Evolutionary conservation across 768 basidiomycete genomes (phyloP), one percentile per base, ranked within the genome.

Genomic region (Lentinula raphanica): DNA sequence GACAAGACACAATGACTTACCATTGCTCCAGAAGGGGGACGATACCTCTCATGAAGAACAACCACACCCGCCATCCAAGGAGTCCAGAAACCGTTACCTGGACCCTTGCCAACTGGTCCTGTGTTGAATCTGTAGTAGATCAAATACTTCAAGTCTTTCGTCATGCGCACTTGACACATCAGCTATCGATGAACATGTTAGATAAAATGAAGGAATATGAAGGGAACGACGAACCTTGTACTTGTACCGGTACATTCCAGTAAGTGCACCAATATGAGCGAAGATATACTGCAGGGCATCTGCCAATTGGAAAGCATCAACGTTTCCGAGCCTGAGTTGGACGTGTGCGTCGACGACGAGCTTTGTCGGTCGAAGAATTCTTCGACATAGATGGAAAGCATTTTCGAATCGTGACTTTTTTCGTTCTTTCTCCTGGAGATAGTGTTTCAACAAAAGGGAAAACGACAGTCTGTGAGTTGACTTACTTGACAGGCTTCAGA

Each of bases 381-480:
- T 97, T 71, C 97, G 92, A 68, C 95, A 98, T 61, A 99, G 68
- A 71, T 96, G 94, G 85, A 97, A 98, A 7, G 97, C 97, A 71
- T 99, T 99, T 79, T 97, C 97, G 73, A 99, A 99, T 63, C 97
- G 92, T 32, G 97, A 98, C 79, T 98, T 98, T 76, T 99, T 99
- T 51, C 97, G 91, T 74, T 99, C 97, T 73, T 99, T 99, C 17
- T 99, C 80, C 89, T 92, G 69, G 64, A 74, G 36, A 48, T 45
- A n/a, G 40, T 54, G 23, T 15, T 56, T 28, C n/a, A 57, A 19
- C 19, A 15, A 12, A 38, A 17, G n/a, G 12, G 27, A 27, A 19
- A 36, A 12, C 2, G 28, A 15, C 61, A n/a, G 56, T 57, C 58
- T 68, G 9, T 15, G 48, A 31, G 42, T 49, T 13, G 4, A 69